Percentiles rank a stretch among this genome's conserved stretches.
Conservation (phyloP, 306 rosid genomes). For the Sicyos baderoa region DNA sequence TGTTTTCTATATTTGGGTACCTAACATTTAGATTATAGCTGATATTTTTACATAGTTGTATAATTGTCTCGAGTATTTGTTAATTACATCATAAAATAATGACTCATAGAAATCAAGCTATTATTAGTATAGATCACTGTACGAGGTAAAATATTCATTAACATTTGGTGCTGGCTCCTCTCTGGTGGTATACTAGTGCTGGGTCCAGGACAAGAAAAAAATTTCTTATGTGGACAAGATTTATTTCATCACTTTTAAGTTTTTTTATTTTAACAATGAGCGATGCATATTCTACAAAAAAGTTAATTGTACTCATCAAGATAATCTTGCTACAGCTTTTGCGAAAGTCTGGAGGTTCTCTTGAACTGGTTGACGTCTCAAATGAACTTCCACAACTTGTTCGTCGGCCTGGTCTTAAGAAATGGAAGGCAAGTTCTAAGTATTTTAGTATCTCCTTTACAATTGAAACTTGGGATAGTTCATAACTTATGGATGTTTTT, state of each 20-base stretch:
- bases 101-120: neutral
- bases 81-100: neutral
- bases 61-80: neutral
- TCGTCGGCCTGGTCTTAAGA: slow-evolving; percentile 74
- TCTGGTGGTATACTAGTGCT: neutral
- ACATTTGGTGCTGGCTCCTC: neutral
- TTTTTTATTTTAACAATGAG: neutral
- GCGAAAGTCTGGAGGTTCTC: slow-evolving; percentile 68
- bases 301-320: neutral
- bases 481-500: too few relatives aligned
- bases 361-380: slow-evolving; percentile 80
- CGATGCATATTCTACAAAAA: neutral
- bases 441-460: neutral
- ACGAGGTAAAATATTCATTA: neutral
- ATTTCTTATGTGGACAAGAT: neutral
- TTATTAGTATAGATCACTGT: neutral
- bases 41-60: neutral
- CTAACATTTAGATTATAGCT: neutral
- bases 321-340: slow-evolving; percentile 38
- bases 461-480: slow-evolving; percentile 2
- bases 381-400: slow-evolving; percentile 80
- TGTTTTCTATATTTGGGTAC: neutral
- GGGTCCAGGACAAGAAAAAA: neutral
- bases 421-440: slow-evolving; percentile 59
- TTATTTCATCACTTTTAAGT: neutral